Evolutionary conservation across 2,329 filamentous ascomycete species (phyloP).

Genomic region (Didymella pomorum): DNA sequence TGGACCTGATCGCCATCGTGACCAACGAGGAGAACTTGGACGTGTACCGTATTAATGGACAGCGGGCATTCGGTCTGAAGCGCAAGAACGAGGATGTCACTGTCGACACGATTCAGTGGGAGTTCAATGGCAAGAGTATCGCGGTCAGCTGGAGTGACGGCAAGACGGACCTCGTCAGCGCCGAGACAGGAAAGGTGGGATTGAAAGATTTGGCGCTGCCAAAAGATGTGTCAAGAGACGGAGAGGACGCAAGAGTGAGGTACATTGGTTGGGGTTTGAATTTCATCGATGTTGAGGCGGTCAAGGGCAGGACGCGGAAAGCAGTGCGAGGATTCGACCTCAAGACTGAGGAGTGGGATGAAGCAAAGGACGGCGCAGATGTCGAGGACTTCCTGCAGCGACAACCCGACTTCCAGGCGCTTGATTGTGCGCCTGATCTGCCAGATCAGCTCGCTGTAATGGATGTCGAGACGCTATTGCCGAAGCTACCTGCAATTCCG

Average conservation of each 20-base stretch:
- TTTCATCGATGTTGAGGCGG: slow-evolving; percentile 59
- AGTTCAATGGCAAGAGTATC: slow-evolving; percentile 70
- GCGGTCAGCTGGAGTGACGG: slow-evolving; percentile 87
- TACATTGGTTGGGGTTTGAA: slow-evolving; percentile 64
- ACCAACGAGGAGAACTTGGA: slow-evolving; percentile 72
- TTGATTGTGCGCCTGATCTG: slow-evolving; percentile 50
- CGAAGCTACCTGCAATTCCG: slow-evolving; percentile 51
- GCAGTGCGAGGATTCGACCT: slow-evolving; percentile 29
- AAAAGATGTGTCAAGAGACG: slow-evolving; percentile 2
- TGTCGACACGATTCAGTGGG: slow-evolving; percentile 56
- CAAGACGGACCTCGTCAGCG: slow-evolving; percentile 75
- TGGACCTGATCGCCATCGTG: slow-evolving; percentile 82
- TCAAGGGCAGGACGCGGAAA: slow-evolving; percentile 53
- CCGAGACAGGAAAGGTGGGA: slow-evolving; percentile 82
- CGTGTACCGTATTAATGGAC: slow-evolving; percentile 80
- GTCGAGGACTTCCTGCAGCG: slow-evolving; percentile 53
- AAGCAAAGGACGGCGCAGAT: slow-evolving; percentile 42
- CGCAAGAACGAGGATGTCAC: slow-evolving; percentile 46
- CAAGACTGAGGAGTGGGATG: slow-evolving; percentile 47
- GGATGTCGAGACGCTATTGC: slow-evolving; percentile 50
- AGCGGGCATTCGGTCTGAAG: slow-evolving; percentile 67
- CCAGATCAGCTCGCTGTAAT: slow-evolving; percentile 52
- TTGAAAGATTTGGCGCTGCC: slow-evolving; percentile 61
- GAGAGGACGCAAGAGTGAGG: slow-evolving; percentile 42
- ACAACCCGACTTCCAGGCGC: slow-evolving; percentile 42